phyloP scores from a whole-genome alignment of 139 green algal species.

The Chlamydomonas incerta region DNA sequence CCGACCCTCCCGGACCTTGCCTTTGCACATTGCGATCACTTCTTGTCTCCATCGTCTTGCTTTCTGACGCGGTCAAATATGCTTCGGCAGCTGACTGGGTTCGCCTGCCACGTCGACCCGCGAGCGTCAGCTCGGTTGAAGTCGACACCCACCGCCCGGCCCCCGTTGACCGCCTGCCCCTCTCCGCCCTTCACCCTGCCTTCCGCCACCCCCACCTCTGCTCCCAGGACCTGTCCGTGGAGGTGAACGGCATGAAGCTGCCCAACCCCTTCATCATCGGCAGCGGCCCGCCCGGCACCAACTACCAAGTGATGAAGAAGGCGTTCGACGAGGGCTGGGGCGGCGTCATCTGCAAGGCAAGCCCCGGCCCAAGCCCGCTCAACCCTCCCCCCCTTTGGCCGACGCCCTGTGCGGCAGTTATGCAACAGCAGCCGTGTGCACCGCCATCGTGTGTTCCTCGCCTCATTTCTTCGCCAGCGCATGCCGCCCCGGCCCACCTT shows the following conservation, averaged over 20 bases:
- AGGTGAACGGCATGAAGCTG: conserved; percentile 91
- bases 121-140: too few relatives aligned
- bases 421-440: too few relatives aligned
- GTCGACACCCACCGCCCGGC: too few relatives aligned
- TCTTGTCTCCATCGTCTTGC: neutral
- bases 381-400: too few relatives aligned
- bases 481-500: too few relatives aligned
- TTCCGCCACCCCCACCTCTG: neutral
- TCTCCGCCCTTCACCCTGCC: neutral
- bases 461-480: too few relatives aligned
- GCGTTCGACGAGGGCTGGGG: conserved; percentile 99
- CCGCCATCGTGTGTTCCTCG: too few relatives aligned
- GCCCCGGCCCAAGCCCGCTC: too few relatives aligned
- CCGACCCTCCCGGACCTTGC: neutral
- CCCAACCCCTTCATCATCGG: conserved; percentile 99
- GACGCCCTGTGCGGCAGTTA: too few relatives aligned
- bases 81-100: neutral
- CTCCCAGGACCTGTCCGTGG: conserved; percentile 27
- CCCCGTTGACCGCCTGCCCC: too few relatives aligned
- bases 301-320: conserved; percentile 81
- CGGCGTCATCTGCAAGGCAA: conserved; percentile 95
- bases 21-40: neutral
- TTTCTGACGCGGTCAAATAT: neutral
- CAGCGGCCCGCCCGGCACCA: conserved; percentile 89
- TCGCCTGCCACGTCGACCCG: neutral